Base-by-base conservation (phyloP, 345 rosid species). In the Odontarrhena argentea region DNA sequence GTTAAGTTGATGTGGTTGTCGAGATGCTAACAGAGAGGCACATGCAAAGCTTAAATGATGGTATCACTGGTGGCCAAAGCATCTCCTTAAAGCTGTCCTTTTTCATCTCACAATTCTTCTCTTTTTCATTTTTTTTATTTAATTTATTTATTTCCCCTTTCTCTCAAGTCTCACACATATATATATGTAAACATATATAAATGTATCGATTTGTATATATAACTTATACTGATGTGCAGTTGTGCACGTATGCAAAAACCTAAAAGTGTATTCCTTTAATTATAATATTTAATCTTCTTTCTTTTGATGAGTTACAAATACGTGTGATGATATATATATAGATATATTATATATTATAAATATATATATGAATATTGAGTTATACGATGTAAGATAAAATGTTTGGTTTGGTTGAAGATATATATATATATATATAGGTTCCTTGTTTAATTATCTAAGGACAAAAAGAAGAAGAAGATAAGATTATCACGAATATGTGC, bases 11-110 rank as follows among this genome's bases (percentile, higher is more conserved):
- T 74, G 77, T 74, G 73, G 73, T 74, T 74, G 77, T 74, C 77
- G 77, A 74, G 73, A 74, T 68, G 69, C 68, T 59, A 66, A 66
- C 74, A 74, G 78, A 68, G 78, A 67, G 78, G 78, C 78, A 74
- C 78, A 74, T 74, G 78, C 74, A 74, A 68, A 74, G 78, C 78
- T 68, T 74, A 68, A 67, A 74, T 74, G 78, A 74, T 74, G 78
- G 74, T 74, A 54, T 61, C 68, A 24, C 73, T 68, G 73, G 73
- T 67, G 69, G 73, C 73, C 73, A 74, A 74, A 68, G 78, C 78
- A 74, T 68, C 69, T 74, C 72, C 73, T 60, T 74, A 67, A 74
- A 68, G 65, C 78, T 68, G 74, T 68, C 78, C 69, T 68, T 68
- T 68, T 68, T 74, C 74, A 41, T 73, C 61, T 68, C 49, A 58